Evolutionary conservation across 169 alveolate genomes (phyloP), one percentile per base, ranked within the genome.

Genomic region (Besnoitia besnoiti): DNA sequence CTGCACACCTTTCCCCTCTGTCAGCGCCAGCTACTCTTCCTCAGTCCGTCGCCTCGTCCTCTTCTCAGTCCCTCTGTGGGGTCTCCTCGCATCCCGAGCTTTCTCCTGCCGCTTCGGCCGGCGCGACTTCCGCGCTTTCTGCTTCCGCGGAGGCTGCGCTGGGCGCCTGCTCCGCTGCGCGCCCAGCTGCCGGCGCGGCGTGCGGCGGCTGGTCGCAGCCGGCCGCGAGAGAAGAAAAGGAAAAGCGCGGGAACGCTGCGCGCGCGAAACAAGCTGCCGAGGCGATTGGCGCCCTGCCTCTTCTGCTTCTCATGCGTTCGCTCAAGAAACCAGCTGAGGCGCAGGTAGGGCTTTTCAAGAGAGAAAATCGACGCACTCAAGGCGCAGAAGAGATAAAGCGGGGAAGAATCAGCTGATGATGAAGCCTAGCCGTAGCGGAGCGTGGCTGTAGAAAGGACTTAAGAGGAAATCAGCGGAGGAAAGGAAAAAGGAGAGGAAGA

Each of bases 201-300:
- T n/a, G n/a, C 62, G 10, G 62, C 62, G 62, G 62, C 62, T 19
- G 19, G 19, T 50, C 62, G 30, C 19, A n/a, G n/a, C 30, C 62
- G 33, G 76, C 5, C 30, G 76, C 37, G 12, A 24, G 76, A 61
- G 37, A 61, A 37, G 44, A 5, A 67, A 16, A 7, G 21, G n/a
- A 7, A n/a, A 16, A 30, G 19, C 44, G n/a, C 8, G 80, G 7
- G 44, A 19, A 67, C n/a, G n/a, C n/a, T 67, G 80, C 80, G 80
- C 80, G 80, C 12, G 80, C 42, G 80, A 1, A n/a, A 35, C 80
- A 67, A 35, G 80, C 80, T 7, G 80, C 80, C 14, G 80, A 67
- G 44, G 80, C 80, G 14, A 35, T 67, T 42, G 80, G 80, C 39
- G n/a, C 80, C 1, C 80, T 67, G 46, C 80, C 80, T 37, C 80